Conservation (phyloP, 2,329 filamentous ascomycete genomes). For the Cladosporium sp. region DNA sequence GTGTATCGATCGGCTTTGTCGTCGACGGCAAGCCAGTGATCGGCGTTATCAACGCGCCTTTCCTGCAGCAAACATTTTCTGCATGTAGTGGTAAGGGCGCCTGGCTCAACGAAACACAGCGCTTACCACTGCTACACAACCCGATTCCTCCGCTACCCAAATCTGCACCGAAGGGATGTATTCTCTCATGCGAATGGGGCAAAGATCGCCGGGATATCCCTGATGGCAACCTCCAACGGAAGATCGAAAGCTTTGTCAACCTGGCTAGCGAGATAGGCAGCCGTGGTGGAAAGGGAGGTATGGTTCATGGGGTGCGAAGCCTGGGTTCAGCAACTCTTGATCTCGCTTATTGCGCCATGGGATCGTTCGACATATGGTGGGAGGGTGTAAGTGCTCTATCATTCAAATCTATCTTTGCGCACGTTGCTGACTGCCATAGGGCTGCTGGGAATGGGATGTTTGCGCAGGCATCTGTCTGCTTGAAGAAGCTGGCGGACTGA, state of each 20-base stretch:
- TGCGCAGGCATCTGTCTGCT: constrained; percentile 71
- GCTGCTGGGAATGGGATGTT: constrained; percentile 78
- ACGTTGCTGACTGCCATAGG: constrained; percentile 21
- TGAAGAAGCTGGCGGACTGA: constrained; percentile 67
- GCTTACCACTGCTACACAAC: constrained; percentile 59
- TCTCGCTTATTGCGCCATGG: constrained; percentile 71
- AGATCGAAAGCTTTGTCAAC: constrained; percentile 70
- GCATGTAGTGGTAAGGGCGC: constrained; percentile 63
- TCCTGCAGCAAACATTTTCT: constrained; percentile 65
- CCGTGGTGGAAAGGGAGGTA: constrained; percentile 63
- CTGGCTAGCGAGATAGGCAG: constrained; percentile 66
- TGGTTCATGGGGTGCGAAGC: constrained; percentile 73
- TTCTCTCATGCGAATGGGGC: constrained; percentile 75
- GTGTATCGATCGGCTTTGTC: constrained; percentile 70
- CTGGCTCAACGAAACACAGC: constrained; percentile 63
- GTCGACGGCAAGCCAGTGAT: constrained; percentile 58
- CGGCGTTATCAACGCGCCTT: constrained; percentile 69
- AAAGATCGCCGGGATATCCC: constrained; percentile 66
- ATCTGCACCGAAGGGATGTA: constrained; percentile 63
- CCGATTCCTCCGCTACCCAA: constrained; percentile 61
- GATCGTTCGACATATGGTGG: constrained; percentile 74
- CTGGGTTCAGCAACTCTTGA: constrained; percentile 71
- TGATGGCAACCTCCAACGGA: constrained; percentile 65
- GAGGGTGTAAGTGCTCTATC: constrained; percentile 48
- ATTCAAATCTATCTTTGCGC: background rate